Percentiles rank a stretch among this genome's conserved stretches.
Evolutionary conservation across 495 filamentous ascomycete species (phyloP).

Genomic region (Saxispiralis lemnorum): DNA sequence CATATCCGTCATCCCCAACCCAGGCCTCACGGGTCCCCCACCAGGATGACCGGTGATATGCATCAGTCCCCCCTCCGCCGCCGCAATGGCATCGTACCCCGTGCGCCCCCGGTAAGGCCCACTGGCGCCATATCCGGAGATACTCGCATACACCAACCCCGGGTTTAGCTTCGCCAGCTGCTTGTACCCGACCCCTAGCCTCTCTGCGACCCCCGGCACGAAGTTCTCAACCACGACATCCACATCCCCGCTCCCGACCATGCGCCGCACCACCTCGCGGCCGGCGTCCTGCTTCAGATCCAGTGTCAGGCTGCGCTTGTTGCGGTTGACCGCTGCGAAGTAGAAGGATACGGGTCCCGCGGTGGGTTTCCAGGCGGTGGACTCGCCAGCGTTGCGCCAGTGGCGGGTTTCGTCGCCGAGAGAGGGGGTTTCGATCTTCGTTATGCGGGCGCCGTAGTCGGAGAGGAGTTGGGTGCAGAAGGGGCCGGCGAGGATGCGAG

Average conservation of each 20-base stretch:
- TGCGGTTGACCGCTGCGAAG: constrained; percentile 17
- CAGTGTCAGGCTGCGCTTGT: constrained; percentile 17
- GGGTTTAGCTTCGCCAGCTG: constrained; percentile 17
- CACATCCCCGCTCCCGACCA: constrained; percentile 14
- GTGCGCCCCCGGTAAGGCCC: constrained; percentile 21
- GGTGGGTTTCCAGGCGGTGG: constrained; percentile 10
- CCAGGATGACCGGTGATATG: constrained; percentile 23
- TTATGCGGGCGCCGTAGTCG: constrained; percentile 18
- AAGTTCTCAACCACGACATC: constrained; percentile 25
- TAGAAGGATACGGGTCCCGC: constrained; percentile 16
- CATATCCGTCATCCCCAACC: constrained; percentile 23
- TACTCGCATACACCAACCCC: constrained; percentile 20
- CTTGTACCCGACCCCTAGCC: constrained; percentile 19
- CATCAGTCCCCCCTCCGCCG: constrained; percentile 23
- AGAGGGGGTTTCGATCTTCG: constrained; percentile 21
- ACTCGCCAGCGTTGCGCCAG: constrained; percentile 15
- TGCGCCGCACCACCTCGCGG: constrained; percentile 9
- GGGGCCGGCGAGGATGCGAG: constrained; percentile 16
- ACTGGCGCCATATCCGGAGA: constrained; percentile 21
- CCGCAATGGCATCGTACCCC: constrained; percentile 21
- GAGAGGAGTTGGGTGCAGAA: constrained; percentile 17
- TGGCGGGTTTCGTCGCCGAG: constrained; percentile 17
- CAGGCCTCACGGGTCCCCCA: constrained; percentile 20
- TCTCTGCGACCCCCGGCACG: constrained; percentile 19
- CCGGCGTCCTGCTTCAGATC: constrained; percentile 15